phyloP scores from a whole-genome alignment of 2,329 filamentous ascomycete species.

The Arthrinium puccinioides region DNA sequence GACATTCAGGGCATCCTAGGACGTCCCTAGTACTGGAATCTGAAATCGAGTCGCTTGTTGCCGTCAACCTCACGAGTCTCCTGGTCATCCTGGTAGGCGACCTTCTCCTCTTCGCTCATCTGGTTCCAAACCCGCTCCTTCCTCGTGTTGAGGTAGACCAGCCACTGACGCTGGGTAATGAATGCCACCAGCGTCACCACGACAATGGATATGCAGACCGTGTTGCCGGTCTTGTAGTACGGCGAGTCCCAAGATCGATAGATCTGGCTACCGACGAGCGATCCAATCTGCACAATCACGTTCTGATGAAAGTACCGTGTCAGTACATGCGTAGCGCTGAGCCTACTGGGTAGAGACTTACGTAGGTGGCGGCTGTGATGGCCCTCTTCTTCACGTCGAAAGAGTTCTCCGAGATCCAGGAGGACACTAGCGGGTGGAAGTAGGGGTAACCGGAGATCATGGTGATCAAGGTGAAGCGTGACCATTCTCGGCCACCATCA shows the following conservation, averaged over 20 bases:
- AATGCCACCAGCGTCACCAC: constrained; percentile 42
- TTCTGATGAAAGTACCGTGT: constrained; percentile 15
- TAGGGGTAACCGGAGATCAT: constrained; percentile 50
- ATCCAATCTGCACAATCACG: constrained; percentile 38
- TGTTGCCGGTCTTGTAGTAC: constrained; percentile 51
- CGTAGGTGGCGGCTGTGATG: constrained; percentile 37
- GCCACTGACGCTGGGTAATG: constrained; percentile 36
- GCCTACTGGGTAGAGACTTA: background rate
- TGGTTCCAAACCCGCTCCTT: constrained; percentile 38
- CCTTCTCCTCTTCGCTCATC: constrained; percentile 36
- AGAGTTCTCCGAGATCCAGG: constrained; percentile 43
- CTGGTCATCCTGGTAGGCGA: constrained; percentile 37
- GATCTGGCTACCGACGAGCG: constrained; percentile 36
- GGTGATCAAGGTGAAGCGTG: constrained; percentile 41
- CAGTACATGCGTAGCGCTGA: background rate
- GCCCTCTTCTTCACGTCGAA: constrained; percentile 43
- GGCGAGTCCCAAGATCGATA: constrained; percentile 45
- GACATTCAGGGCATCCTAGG: too few species aligned
- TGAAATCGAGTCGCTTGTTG: constrained; percentile 43
- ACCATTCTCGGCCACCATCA: constrained; percentile 40
- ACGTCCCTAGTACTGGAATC: constrained; percentile 24
- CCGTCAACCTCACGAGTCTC: constrained; percentile 36
- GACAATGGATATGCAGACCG: constrained; percentile 45
- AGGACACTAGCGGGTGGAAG: constrained; percentile 46
- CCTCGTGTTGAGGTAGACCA: constrained; percentile 38